Evolutionary conservation across 768 basidiomycete genomes (phyloP).

Genomic region (Suillus decipiens): DNA sequence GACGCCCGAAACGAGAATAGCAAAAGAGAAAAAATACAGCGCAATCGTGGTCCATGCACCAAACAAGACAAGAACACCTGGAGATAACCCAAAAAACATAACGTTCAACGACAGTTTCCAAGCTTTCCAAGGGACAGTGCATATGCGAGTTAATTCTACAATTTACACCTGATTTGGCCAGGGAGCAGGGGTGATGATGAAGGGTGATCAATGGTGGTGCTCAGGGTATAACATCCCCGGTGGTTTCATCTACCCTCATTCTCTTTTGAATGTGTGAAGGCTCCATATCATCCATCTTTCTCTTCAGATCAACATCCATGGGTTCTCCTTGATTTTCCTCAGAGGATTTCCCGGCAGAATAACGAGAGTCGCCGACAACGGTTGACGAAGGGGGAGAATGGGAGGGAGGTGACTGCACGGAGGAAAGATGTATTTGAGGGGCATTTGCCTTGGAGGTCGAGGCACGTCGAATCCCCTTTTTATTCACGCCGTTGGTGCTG

Average conservation of each 20-base stretch:
- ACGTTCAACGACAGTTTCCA: constrained; percentile 33
- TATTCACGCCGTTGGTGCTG: constrained; percentile 26
- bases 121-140: constrained; percentile 31
- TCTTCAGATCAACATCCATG: constrained; percentile 60
- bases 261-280: constrained; percentile 61
- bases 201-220: constrained; percentile 23
- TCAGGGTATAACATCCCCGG: constrained; percentile 57
- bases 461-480: constrained; percentile 49
- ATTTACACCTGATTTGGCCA: constrained; percentile 29
- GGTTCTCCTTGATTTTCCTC: constrained; percentile 45
- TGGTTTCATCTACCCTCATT: constrained; percentile 64
- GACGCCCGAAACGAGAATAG: constrained; percentile 17
- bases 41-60: constrained; percentile 37
- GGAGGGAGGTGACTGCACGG: constrained; percentile 52
- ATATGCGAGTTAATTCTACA: constrained; percentile 29
- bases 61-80: constrained; percentile 22
- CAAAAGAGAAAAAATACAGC: constrained; percentile 31
- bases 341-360: constrained; percentile 35
- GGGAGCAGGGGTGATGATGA: constrained; percentile 18
- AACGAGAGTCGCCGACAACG: constrained; percentile 35
- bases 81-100: constrained; percentile 34
- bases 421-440: constrained; percentile 34
- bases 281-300: constrained; percentile 57
- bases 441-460: constrained; percentile 50
- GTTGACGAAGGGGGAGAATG: constrained; percentile 52